Percentiles rank a stretch among this genome's conserved stretches.
These are phyloP conservation scores for Chaetothyriales sp. DNA, from an alignment of 2,329 filamentous ascomycete genomes.

Conservation along the genomic window DNA sequence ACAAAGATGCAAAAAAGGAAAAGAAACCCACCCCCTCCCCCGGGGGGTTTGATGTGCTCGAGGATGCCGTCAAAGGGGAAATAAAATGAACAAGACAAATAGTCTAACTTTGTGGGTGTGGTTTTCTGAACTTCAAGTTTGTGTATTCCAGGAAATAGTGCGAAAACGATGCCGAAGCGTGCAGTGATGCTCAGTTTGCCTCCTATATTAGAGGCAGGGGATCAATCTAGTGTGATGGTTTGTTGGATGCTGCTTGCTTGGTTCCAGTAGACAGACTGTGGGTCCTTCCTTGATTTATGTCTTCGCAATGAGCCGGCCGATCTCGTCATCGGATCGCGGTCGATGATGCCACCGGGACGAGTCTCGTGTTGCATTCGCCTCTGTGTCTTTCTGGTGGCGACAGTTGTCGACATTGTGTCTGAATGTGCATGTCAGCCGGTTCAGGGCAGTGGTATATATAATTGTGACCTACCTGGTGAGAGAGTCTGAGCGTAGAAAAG, in stretches of 20 bases:
- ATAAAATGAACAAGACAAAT: too few species aligned
- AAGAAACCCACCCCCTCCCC: too few species aligned
- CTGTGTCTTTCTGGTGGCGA: neutral
- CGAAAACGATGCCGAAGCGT: too few species aligned
- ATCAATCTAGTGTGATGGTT: too few species aligned
- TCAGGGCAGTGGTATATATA: neutral
- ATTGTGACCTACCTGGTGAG: neutral
- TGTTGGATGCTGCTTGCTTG: neutral
- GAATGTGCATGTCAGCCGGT: neutral
- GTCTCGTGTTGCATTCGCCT: neutral
- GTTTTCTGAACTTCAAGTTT: too few species aligned
- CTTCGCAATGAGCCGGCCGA: neutral
- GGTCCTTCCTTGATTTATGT: too few species aligned
- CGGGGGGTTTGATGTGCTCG: conserved; percentile 1
- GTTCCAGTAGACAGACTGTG: neutral
- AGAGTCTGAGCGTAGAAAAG: neutral
- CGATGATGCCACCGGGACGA: neutral
- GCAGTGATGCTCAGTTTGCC: too few species aligned
- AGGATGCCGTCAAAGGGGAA: neutral
- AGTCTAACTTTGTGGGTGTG: too few species aligned
- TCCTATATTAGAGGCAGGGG: too few species aligned
- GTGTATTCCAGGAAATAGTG: too few species aligned
- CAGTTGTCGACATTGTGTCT: neutral
- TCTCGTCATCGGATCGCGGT: neutral
- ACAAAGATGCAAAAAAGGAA: neutral